Evolutionary conservation across 2,329 filamentous ascomycete species (phyloP).

Genomic region (Dactylellina cionopaga): DNA sequence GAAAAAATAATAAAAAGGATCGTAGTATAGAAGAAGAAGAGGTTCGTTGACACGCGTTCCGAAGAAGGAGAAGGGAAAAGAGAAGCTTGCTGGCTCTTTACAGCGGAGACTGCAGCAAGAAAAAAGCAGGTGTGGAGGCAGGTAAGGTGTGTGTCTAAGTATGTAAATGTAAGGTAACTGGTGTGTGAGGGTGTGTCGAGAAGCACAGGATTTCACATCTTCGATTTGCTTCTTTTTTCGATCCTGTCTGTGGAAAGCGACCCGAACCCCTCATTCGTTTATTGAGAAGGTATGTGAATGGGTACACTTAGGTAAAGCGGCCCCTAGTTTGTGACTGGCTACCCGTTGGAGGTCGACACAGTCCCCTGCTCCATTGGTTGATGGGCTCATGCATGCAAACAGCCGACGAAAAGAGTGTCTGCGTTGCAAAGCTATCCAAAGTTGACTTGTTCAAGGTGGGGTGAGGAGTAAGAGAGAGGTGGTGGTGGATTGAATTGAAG

Average conservation of each 20-base stretch:
- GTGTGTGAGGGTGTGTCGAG: slow-evolving; percentile 17
- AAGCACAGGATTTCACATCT: slow-evolving; percentile 40
- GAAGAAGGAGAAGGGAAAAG: slow-evolving; percentile 26
- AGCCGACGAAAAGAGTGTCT: slow-evolving; percentile 30
- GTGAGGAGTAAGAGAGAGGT: slow-evolving; percentile 10
- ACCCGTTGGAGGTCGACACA: slow-evolving; percentile 14
- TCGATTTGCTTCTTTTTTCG: slow-evolving; percentile 39
- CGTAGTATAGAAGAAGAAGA: slow-evolving; percentile 25
- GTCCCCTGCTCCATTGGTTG: slow-evolving; percentile 30
- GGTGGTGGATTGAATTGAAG: neutral
- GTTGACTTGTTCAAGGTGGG: slow-evolving; percentile 35
- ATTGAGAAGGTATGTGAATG: slow-evolving; percentile 5
- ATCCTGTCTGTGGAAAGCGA: slow-evolving; percentile 10
- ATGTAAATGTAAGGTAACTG: too few relatives aligned
- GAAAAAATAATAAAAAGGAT: slow-evolving; percentile 6
- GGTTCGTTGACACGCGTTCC: slow-evolving; percentile 46
- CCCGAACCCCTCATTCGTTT: slow-evolving; percentile 12
- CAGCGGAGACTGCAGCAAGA: slow-evolving; percentile 2
- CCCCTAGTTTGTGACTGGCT: slow-evolving; percentile 18
- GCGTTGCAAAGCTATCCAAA: neutral
- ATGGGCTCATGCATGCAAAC: slow-evolving; percentile 33
- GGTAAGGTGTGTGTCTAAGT: too few relatives aligned
- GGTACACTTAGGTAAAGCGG: slow-evolving; percentile 26
- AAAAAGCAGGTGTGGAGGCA: neutral
- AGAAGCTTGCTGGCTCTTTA: slow-evolving; percentile 6